Percentiles rank a stretch among this genome's conserved stretches.
phyloP scores from a whole-genome alignment of 2,329 filamentous ascomycete species.

The Ceratocystis colombiana region DNA sequence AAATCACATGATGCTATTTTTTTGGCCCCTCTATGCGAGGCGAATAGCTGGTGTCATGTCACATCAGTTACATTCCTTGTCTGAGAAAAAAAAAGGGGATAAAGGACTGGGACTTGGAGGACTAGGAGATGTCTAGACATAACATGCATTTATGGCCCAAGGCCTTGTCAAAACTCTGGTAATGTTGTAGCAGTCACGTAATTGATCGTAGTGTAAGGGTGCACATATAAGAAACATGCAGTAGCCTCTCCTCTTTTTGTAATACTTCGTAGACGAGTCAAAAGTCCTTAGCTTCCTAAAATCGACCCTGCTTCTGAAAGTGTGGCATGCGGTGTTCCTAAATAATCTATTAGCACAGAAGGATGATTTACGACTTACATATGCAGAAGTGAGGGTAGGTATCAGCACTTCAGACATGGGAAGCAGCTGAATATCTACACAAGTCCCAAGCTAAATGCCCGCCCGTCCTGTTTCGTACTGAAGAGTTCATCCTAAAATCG shows the following conservation, averaged over 20 bases:
- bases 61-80: constrained; percentile 4
- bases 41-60: neutral
- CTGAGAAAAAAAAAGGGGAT: neutral
- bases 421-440: too few species aligned
- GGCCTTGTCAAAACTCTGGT: neutral
- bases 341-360: neutral
- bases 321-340: neutral
- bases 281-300: neutral
- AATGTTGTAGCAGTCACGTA: neutral
- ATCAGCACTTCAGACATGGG: too few species aligned
- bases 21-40: neutral
- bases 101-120: neutral
- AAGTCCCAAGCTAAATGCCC: too few species aligned
- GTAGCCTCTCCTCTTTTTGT: too few species aligned
- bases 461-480: too few species aligned
- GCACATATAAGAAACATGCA: neutral
- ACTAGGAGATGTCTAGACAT: neutral
- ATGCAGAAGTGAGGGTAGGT: neutral
- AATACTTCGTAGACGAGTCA: neutral
- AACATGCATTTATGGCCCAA: too few species aligned
- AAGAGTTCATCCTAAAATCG: too few species aligned
- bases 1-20: constrained; percentile 5
- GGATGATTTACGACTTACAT: neutral
- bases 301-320: neutral
- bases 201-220: neutral